These are phyloP conservation scores for Toxoplasma gondii DNA, from an alignment of 169 alveolate genomes.

Conservation along the genomic window DNA sequence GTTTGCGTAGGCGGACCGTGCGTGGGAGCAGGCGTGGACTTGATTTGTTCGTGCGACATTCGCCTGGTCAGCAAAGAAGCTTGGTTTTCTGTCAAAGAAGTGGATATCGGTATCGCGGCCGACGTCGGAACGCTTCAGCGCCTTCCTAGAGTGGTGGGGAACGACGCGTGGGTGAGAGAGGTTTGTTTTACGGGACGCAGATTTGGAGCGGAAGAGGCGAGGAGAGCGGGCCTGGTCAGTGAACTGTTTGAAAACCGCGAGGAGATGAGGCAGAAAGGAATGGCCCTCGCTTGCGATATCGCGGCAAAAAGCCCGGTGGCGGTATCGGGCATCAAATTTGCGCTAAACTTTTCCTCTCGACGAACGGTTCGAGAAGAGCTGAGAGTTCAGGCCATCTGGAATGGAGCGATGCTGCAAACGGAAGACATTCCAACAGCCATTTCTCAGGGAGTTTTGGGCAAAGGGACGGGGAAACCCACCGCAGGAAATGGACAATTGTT, in stretches of 20 bases:
- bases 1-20: conserved; percentile 76
- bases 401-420: conserved; percentile 1
- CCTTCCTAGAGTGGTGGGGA: conserved; percentile 70
- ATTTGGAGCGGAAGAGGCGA: conserved; percentile 77
- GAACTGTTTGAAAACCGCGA: background rate
- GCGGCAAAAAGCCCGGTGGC: conserved; percentile 9
- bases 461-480: background rate
- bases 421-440: background rate
- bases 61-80: conserved; percentile 78
- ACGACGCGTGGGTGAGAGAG: conserved; percentile 78
- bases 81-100: conserved; percentile 75
- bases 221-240: conserved; percentile 70
- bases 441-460: background rate
- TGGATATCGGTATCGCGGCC: conserved; percentile 79
- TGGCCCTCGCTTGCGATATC: background rate
- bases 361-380: background rate
- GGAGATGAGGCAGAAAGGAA: background rate
- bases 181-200: conserved; percentile 76
- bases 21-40: conserved; percentile 81
- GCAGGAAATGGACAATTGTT: background rate
- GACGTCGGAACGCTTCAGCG: conserved; percentile 82
- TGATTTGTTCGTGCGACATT: conserved; percentile 77
- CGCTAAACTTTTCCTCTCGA: background rate
- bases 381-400: background rate
- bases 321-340: background rate